These are phyloP conservation scores for Starmerella ratchasimensis DNA, from an alignment of 805 yeast genomes.

Conservation along the genomic window DNA sequence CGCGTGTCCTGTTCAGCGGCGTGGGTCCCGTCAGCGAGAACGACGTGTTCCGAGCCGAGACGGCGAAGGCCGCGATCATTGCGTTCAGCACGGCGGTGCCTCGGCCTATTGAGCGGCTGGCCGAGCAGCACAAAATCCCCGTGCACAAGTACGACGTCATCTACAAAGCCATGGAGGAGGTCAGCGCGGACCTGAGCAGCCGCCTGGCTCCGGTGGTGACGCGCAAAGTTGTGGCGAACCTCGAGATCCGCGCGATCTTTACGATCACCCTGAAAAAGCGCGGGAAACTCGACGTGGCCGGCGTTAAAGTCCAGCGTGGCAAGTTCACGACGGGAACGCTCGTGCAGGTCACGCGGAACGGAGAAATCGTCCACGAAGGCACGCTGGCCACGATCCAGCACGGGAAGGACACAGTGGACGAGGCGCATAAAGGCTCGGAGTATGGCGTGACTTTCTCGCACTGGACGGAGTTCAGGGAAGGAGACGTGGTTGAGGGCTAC, in stretches of 20 bases:
- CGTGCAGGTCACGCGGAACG: conserved; percentile 44
- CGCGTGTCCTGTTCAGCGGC: conserved; percentile 53
- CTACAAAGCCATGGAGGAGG: conserved; percentile 76
- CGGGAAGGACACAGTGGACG: conserved; percentile 62
- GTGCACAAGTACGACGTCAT: conserved; percentile 63
- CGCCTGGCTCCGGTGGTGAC: conserved; percentile 55
- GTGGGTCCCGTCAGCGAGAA: conserved; percentile 65
- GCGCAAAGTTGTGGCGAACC: conserved; percentile 50
- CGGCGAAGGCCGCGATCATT: conserved; percentile 58
- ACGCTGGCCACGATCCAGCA: conserved; percentile 60
- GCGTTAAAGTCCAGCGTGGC: conserved; percentile 70
- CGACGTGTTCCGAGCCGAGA: conserved; percentile 53
- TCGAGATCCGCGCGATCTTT: conserved; percentile 58
- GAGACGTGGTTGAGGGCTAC: conserved; percentile 60
- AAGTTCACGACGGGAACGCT: conserved; percentile 43
- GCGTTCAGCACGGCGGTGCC: conserved; percentile 67
- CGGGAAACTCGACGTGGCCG: conserved; percentile 53
- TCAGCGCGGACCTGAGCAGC: conserved; percentile 47
- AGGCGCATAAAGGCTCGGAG: conserved; percentile 73
- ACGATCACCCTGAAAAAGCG: conserved; percentile 43
- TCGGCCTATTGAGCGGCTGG: conserved; percentile 45
- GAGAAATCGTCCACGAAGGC: conserved; percentile 41
- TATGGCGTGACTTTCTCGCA: conserved; percentile 66
- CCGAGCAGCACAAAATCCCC: conserved; percentile 42
- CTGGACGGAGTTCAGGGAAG: conserved; percentile 58